Evolutionary conservation across 352 stramenopile genomes (phyloP), one percentile per base, ranked within the genome.

Genomic region (Albugo candida): DNA sequence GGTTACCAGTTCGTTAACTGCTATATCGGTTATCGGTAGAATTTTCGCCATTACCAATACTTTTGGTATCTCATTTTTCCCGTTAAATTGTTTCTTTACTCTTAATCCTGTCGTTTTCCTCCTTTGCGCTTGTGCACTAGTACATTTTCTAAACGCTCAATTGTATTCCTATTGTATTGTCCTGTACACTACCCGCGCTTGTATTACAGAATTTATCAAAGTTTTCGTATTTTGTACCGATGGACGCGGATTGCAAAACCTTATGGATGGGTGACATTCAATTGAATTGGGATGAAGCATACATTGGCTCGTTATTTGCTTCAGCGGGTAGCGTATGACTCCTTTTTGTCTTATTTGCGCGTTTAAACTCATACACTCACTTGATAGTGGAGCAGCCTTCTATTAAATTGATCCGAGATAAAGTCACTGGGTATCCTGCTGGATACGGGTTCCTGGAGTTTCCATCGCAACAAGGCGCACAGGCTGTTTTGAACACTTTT

Each of bases 361-460:
- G 27, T 56, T 16, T 38, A 20, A 21, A 35, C 40, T 54, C 12
- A 34, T 42, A n/a, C 36, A 11, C 13, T 13, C 18, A 19, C 13
- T 41, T 60, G 34, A n/a, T 45, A 89, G 74, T 41, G 14, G 81
- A 89, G 50, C 68, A 87, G 56, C 84, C 70, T 6, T 76, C 76
- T 44, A 62, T 95, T 37, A 94, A 94, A 63, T 56, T 95, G 34
- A 94, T 95, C 45, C 79, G 81, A 34, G 83, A 95, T 56, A 92
- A 88, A 50, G 63, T 81, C 37, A 93, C 83, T 55, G 81, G 81
- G 2, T 85, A 89, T 37, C 71, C 81, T 5, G 66, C 80, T 6
- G 84, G 84, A 6, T 95, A 95, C 61, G 81, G 83, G 11, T 95
- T 95, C 55, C 59, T 95, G 11, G 83, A 95, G 58, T 95, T 95